Evolutionary conservation across 352 stramenopile species (phyloP).

Genomic region (Blastocystis sp.): DNA sequence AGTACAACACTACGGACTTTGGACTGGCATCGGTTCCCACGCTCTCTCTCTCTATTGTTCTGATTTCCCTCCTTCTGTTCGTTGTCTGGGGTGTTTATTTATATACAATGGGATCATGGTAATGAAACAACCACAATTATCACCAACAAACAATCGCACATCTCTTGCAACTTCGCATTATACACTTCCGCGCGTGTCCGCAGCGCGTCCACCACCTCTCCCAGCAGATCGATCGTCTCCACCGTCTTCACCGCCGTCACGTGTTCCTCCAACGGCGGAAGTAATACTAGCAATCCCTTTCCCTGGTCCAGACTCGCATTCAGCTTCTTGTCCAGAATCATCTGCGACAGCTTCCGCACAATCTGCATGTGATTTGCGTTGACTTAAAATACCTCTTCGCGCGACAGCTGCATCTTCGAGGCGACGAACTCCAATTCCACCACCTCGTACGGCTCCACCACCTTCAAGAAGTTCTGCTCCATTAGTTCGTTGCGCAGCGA

Average conservation of each 20-base stretch:
- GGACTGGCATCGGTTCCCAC: not conserved
- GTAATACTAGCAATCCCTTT: slow-evolving; percentile 94
- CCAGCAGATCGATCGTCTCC: not conserved
- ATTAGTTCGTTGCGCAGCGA: slow-evolving; percentile 92
- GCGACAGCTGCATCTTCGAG: slow-evolving; percentile 86
- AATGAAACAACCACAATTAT: not conserved
- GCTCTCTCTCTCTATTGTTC: not conserved
- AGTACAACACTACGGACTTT: not conserved
- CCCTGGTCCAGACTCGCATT: slow-evolving; percentile 95
- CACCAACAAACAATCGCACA: slow-evolving; percentile 31
- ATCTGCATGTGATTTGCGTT: slow-evolving; percentile 57
- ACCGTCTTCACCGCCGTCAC: slow-evolving; percentile 3
- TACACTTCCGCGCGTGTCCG: not conserved
- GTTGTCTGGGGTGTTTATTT: not conserved
- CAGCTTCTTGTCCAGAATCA: slow-evolving; percentile 98
- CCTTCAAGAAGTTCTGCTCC: slow-evolving; percentile 94
- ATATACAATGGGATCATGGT: not conserved
- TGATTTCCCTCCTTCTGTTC: not conserved
- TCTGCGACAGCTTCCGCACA: slow-evolving; percentile 88
- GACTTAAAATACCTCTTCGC: slow-evolving; percentile 59
- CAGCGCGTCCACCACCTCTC: slow-evolving; percentile 37
- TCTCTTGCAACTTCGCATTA: slow-evolving; percentile 35
- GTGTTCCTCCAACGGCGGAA: slow-evolving; percentile 81
- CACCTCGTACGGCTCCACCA: slow-evolving; percentile 81
- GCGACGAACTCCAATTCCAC: slow-evolving; percentile 91